Evolutionary conservation across 352 stramenopile genomes (phyloP), one percentile per base, ranked within the genome.

Genomic region (Globisporangium takayamanum): DNA sequence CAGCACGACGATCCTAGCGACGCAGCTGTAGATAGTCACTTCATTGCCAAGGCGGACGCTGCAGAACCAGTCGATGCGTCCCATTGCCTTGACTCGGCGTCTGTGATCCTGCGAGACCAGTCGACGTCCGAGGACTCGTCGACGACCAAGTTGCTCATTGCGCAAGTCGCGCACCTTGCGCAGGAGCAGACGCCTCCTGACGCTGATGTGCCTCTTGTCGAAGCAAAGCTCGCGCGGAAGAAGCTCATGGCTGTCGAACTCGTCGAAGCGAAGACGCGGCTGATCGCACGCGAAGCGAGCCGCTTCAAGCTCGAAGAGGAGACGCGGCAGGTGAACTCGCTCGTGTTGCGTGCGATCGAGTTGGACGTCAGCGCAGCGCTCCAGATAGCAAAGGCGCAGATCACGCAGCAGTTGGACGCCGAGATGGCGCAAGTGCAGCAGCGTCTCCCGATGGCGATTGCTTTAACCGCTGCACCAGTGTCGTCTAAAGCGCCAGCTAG

Each of bases 121-220:
- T 84, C 70, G 18, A 50, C 37, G 22, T 84, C 68, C 12, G 69
- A 84, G 22, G 76, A 84, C 39, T 86, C 76, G 12, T 82, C 76
- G 5, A 80, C 64, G 11, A 87, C 74, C 16, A 79, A 72, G 36
- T 51, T 83, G 46, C 58, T 87, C n/a, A 41, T 77, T 10, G 61
- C 59, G 10, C 65, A 86, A 54, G 59, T 72, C 8, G 41, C 42
- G 33, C 45, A 53, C 0, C 28, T 78, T 2, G 57, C 71, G 50
- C 47, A 58, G n/a, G 25, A 45, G 10, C 48, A 49, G 18, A 53
- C 51, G 0, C 33, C 36, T 25, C 42, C 22, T 5, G 55, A 66
- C 22, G 36, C 11, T 11, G 49, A 67, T 12, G 49, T 53, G 11
- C 39, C 53, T 7, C 52, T 49, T 33, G 5, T 22, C 0, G 26